Base-by-base conservation (phyloP, 2,329 filamentous ascomycete genomes). In the Celoporthe dispersa region DNA sequence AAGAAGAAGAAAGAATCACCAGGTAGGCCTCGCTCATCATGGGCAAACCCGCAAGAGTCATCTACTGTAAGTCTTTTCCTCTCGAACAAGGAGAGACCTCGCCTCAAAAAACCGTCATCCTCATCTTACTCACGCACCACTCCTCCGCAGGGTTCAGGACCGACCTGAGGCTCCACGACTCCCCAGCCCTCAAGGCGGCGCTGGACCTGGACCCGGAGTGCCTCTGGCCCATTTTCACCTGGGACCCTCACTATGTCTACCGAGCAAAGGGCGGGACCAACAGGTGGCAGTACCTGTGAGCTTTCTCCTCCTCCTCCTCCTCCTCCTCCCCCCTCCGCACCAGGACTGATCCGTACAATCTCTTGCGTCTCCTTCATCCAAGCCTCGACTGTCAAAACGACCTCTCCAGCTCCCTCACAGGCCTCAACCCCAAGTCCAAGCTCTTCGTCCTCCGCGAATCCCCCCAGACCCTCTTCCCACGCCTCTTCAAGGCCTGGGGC, bases 181-280 rank as follows among this genome's bases (percentile, higher is more conserved):
- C 91, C 0, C 91, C 91, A 11, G 91, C 91, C 1, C 82, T 94
- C 35, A 86, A 90, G 77, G 91, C 91, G 2, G 92, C 92, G 0
- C 80, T 94, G 9, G 90, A 91, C 70, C 83, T 94, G 8, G 84
- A 91, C 0, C 91, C 92, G 1, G 86, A 86, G 66, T 88, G 86
- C 28, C 81, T 94, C 35, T 94, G 91, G 83, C 92, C 91, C 0
- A 86, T 94, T 61, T 94, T 92, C 85, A 93, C 90, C 1, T 94
- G 91, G 91, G 92, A 94, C 77, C 91, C 91, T 69, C 91, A 94
- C 77, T 94, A 94, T 77, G 91, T 94, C 35, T 94, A 93, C 77
- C 86, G 86, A 41, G 88, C 90, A 0, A 86, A 91, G 69, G 91
- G 90, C 5, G 91, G 91, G 0, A 82, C 88, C 11, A 94, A 94